These are phyloP conservation scores for Pterothamnion heteromorphum DNA, from an alignment of 31 red algal species.

Conservation along the genomic window DNA sequence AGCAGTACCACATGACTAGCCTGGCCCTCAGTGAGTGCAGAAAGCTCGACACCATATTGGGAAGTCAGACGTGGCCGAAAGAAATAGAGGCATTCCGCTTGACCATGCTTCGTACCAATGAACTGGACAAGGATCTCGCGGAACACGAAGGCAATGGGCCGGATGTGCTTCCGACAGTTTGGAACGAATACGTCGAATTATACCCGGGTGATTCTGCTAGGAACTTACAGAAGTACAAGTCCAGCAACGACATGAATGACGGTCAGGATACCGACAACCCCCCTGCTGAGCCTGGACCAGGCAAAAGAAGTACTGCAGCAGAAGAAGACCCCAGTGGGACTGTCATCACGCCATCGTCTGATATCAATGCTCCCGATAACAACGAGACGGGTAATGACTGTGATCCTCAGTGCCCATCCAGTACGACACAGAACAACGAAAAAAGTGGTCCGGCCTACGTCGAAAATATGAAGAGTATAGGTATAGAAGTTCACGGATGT, in stretches of 20 bases:
- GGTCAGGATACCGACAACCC: not conserved
- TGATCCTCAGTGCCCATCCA: not conserved
- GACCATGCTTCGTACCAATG: not conserved
- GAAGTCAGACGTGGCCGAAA: not conserved
- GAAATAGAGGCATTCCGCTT: not conserved
- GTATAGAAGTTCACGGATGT: not conserved
- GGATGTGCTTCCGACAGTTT: not conserved
- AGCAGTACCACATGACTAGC: not conserved
- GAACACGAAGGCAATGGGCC: not conserved
- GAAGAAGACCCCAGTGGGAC: not conserved
- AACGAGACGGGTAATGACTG: not conserved
- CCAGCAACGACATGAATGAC: not conserved
- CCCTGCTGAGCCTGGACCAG: not conserved
- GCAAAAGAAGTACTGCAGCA: not conserved
- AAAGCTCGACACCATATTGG: not conserved
- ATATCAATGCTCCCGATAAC: not conserved
- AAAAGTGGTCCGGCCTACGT: not conserved
- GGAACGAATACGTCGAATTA: not conserved
- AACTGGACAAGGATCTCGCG: not conserved
- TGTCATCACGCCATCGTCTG: not conserved
- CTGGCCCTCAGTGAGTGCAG: not conserved
- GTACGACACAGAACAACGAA: not conserved
- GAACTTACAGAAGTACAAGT: not conserved
- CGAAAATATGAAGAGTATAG: not conserved
- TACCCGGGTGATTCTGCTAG: not conserved